phyloP scores from a whole-genome alignment of 495 filamentous ascomycete species.

The Hyaloscypha finlandica region DNA sequence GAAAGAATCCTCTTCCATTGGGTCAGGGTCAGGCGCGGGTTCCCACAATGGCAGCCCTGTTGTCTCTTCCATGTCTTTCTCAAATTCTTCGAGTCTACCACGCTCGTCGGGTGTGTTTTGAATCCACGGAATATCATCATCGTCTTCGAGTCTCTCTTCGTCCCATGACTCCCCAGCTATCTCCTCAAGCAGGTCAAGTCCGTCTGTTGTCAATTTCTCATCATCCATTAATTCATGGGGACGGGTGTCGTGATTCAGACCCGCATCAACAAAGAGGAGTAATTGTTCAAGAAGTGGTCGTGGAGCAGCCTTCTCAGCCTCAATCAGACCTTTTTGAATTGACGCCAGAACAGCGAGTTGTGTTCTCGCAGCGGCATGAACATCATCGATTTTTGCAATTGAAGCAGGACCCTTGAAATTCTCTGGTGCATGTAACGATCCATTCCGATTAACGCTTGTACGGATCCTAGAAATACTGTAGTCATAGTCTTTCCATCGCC shows the following conservation, averaged over 20 bases:
- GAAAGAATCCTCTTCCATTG: not conserved
- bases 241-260: not conserved
- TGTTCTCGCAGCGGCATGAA: slow-evolving; percentile 2
- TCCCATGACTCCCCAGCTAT: slow-evolving; percentile 24
- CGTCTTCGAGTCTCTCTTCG: not conserved
- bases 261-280: not conserved
- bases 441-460: not conserved
- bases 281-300: slow-evolving; percentile 20
- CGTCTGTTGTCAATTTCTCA: not conserved
- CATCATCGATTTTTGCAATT: slow-evolving; percentile 2
- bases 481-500: slow-evolving; percentile 20
- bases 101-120: not conserved
- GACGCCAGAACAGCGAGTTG: not conserved
- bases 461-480: slow-evolving; percentile 19
- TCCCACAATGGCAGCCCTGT: not conserved
- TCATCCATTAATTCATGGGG: not conserved
- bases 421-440: slow-evolving; percentile 8
- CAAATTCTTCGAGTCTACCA: slow-evolving; percentile 18
- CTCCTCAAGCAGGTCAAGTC: slow-evolving; percentile 13
- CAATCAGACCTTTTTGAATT: not conserved
- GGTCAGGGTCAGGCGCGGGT: not conserved
- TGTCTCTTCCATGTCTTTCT: slow-evolving; percentile 12
- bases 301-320: slow-evolving; percentile 15
- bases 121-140: not conserved
- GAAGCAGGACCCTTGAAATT: slow-evolving; percentile 29